A percentile compares a stretch with the other conserved stretches of the same genome.
Conservation (phyloP, 106 monocot genomes). For the Alisma plantagoaquatica region DNA sequence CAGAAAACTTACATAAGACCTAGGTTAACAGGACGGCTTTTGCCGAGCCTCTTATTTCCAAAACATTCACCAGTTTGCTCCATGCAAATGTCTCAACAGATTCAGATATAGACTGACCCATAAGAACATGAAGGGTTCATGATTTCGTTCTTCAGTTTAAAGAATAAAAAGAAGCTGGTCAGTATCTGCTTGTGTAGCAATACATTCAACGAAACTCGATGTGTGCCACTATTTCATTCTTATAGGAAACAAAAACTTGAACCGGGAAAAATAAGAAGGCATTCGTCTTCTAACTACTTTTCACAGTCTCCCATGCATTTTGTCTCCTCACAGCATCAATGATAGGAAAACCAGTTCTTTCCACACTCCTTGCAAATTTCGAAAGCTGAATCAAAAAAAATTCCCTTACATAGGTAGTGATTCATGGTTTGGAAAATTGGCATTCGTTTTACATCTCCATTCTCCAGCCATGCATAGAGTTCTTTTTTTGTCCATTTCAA, state of each 20-base stretch:
- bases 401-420: conserved; percentile 75
- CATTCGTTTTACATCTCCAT: conserved; percentile 65
- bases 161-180: too few relatives aligned
- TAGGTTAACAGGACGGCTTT: too few relatives aligned
- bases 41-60: too few relatives aligned
- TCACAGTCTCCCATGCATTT: conserved; percentile 58
- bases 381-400: conserved; percentile 71
- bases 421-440: conserved; percentile 88
- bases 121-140: too few relatives aligned
- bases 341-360: conserved; percentile 81
- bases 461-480: conserved; percentile 50
- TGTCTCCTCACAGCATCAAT: conserved; percentile 31
- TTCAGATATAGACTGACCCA: too few relatives aligned
- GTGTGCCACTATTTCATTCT: too few relatives aligned
- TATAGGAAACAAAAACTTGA: background rate
- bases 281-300: conserved; percentile 34
- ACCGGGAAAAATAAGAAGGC: conserved; percentile 33
- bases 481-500: conserved; percentile 73
- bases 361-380: conserved; percentile 69
- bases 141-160: too few relatives aligned
- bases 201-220: too few relatives aligned
- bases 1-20: too few relatives aligned
- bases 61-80: too few relatives aligned
- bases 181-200: too few relatives aligned
- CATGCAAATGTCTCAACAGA: too few relatives aligned